These are phyloP conservation scores for Kuraishia floccosa DNA, from an alignment of 805 yeast genomes.

Conservation along the genomic window DNA sequence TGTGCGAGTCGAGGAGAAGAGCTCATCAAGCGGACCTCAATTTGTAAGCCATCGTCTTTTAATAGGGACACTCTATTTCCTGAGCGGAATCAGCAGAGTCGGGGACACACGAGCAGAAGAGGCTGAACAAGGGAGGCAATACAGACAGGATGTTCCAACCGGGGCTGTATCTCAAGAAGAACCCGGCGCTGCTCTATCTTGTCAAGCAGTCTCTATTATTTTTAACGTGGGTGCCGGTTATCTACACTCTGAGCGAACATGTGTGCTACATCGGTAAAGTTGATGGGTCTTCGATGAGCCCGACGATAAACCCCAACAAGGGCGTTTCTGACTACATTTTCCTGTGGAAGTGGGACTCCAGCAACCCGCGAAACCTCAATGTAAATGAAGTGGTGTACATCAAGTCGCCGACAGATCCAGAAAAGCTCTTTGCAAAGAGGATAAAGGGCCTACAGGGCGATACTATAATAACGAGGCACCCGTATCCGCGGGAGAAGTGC, in stretches of 20 bases:
- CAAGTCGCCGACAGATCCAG: slow-evolving; percentile 75
- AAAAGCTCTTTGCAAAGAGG: slow-evolving; percentile 65
- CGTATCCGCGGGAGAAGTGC: slow-evolving; percentile 54
- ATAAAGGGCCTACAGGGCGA: slow-evolving; percentile 73
- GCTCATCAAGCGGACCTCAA: no score
- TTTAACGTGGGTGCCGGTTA: slow-evolving; percentile 73
- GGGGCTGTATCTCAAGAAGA: no score
- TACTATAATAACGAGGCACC: slow-evolving; percentile 43
- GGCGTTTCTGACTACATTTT: slow-evolving; percentile 49
- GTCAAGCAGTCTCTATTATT: slow-evolving; percentile 21
- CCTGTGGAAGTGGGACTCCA: slow-evolving; percentile 52
- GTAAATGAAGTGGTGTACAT: slow-evolving; percentile 68
- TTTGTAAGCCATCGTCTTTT: no score
- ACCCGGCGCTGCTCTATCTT: no score
- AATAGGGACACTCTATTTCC: no score
- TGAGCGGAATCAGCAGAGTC: no score
- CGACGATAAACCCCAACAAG: slow-evolving; percentile 68
- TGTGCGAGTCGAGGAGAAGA: no score
- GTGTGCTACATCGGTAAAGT: slow-evolving; percentile 64
- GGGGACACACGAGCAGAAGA: no score
- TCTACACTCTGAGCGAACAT: slow-evolving; percentile 56
- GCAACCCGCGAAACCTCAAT: slow-evolving; percentile 30
- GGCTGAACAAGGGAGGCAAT: no score
- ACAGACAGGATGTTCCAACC: no score
- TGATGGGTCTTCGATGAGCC: slow-evolving; percentile 81